Evolutionary conservation across 139 green algal species (phyloP), one percentile per base, ranked within the genome.

Genomic region (Eudorina sp.): DNA sequence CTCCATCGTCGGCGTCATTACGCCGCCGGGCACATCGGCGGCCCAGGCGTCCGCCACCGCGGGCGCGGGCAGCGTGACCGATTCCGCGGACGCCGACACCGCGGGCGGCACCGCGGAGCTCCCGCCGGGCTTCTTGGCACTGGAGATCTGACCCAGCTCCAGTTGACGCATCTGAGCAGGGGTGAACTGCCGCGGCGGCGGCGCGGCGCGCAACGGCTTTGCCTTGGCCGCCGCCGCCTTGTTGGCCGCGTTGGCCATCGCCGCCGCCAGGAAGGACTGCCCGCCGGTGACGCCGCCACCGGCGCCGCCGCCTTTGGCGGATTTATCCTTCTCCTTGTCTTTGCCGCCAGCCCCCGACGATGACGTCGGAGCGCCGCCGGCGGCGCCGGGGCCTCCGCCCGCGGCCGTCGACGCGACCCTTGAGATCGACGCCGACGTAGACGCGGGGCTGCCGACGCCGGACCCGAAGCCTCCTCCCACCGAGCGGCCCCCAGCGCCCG

Each of bases 101-200:
- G 46, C 13, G 36, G 51, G 9, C 31, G 51, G n/a, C 48, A 29
- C 36, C 46, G 48, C 40, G 5, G 41, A 7, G 16, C 34, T 53
- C 6, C 18, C 36, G 40, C 34, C 40, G 40, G 72, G 36, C 38
- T 76, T 46, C 68, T 48, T 76, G 14, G 14, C 29, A 6, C 11
- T 27, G 18, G 55, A 38, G 0, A 76, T 19, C 29, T 43, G 34
- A 6, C 81, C 81, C 31, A 87, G 64, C 66, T 87, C 81, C 64
- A 87, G 66, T 45, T 68, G 46, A 9, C 64, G 62, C 45, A 87
- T 45, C 60, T 87, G 81, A 31, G 31, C 64, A 18, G 62, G 5
- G 2, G 62, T 87, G 62, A 87, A 87, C 81, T 87, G 81, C 43
- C 78, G 78, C 21, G 81, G 62, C 25, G 81, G 62, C 7, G 81